Evolutionary conservation across 805 yeast genomes (phyloP).

Genomic region (Saccharomycopsis sp.): DNA sequence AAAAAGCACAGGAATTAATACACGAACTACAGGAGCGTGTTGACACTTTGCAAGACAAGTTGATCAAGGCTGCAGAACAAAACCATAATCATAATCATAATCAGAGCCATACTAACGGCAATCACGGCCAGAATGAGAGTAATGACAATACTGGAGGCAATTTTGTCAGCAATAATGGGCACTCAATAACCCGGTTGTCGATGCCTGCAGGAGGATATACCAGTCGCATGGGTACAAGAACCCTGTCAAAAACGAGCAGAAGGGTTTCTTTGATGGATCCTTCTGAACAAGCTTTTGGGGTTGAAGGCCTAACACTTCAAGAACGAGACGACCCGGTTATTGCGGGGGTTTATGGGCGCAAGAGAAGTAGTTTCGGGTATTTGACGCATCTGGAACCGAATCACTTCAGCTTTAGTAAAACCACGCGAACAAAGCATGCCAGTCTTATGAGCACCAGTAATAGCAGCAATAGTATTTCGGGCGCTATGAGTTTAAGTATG

Average conservation of each 20-base stretch:
- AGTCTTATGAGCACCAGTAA: slow-evolving; percentile 21
- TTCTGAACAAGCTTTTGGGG: background rate
- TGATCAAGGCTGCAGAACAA: slow-evolving; percentile 22
- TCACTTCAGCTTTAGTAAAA: slow-evolving; percentile 31
- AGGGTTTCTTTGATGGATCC: background rate
- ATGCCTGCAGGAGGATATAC: slow-evolving; percentile 8
- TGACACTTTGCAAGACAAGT: slow-evolving; percentile 28
- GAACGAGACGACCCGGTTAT: background rate
- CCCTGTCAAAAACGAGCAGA: background rate
- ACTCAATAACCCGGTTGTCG: slow-evolving; percentile 4
- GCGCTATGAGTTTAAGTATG: slow-evolving; percentile 21
- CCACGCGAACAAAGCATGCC: slow-evolving; percentile 26
- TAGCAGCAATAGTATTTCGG: slow-evolving; percentile 18
- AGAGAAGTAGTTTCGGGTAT: background rate
- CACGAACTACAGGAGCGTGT: slow-evolving; percentile 46
- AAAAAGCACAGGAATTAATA: slow-evolving; percentile 46
- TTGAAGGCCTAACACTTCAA: background rate
- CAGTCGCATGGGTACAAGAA: background rate
- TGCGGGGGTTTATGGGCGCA: background rate
- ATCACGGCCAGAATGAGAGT: too few relatives aligned
- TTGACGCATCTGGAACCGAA: slow-evolving; percentile 20
- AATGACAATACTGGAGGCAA: too few relatives aligned
- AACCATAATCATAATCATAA: too few relatives aligned
- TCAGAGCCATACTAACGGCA: too few relatives aligned
- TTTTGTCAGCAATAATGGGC: background rate